A percentile compares a stretch with the other conserved stretches of the same genome.
phyloP scores from a whole-genome alignment of 2,329 filamentous ascomycete species.

The Fusarium dlaminii region DNA sequence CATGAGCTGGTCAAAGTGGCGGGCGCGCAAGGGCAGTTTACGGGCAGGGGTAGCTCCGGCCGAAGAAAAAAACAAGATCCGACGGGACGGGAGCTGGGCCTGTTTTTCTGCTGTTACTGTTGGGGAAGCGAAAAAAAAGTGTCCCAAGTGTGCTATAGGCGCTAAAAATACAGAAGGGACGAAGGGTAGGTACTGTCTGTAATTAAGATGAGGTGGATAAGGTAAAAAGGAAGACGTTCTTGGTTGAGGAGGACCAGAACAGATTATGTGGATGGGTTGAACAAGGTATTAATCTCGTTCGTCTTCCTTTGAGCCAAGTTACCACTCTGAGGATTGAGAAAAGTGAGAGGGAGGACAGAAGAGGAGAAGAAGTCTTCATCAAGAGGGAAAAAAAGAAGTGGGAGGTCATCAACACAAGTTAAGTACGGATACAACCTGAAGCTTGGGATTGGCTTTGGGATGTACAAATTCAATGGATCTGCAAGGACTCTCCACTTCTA shows the following conservation, averaged over 20 bases:
- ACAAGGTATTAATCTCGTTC: constrained; percentile 19
- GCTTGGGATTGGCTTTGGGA: constrained; percentile 9
- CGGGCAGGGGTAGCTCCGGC: constrained; percentile 42
- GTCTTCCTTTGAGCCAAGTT: constrained; percentile 14
- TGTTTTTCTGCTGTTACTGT: constrained; percentile 28
- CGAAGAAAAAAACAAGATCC: constrained; percentile 33
- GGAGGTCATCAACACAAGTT: constrained; percentile 34
- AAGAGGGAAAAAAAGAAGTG: constrained; percentile 26
- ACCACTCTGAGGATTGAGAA: neutral
- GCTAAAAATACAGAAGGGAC: constrained; percentile 43
- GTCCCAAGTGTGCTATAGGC: constrained; percentile 37
- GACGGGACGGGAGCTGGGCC: constrained; percentile 11
- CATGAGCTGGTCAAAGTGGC: constrained; percentile 41
- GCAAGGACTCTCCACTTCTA: constrained; percentile 26
- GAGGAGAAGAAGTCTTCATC: constrained; percentile 4
- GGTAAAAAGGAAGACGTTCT: constrained; percentile 20
- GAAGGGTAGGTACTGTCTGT: constrained; percentile 13
- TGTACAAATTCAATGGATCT: constrained; percentile 37
- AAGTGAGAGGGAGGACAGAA: constrained; percentile 1
- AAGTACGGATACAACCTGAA: constrained; percentile 34
- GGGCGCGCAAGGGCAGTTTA: constrained; percentile 26
- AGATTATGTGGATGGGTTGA: constrained; percentile 22
- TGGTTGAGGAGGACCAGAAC: constrained; percentile 25
- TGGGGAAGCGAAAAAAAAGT: constrained; percentile 26
- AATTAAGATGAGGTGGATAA: constrained; percentile 33